These are phyloP conservation scores for Shiraia bambusicola DNA, from an alignment of 2,329 filamentous ascomycete species.

Conservation along the genomic window DNA sequence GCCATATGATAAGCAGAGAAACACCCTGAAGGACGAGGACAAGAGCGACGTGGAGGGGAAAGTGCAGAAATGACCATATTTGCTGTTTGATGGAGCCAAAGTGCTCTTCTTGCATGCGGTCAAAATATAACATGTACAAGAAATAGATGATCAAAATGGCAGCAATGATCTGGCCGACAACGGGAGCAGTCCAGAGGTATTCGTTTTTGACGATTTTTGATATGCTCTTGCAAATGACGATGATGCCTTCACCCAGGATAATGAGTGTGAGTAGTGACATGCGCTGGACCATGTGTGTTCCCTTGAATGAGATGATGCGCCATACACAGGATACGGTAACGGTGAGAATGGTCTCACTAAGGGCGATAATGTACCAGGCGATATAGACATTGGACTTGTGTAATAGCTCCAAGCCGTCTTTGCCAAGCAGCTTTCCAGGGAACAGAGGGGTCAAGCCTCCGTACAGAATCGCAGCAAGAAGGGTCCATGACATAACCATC, in stretches of 20 bases:
- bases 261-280: slow-evolving; percentile 45
- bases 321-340: slow-evolving; percentile 35
- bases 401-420: not conserved
- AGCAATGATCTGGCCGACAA: slow-evolving; percentile 38
- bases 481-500: slow-evolving; percentile 36
- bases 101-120: slow-evolving; percentile 32
- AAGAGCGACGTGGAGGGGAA: slow-evolving; percentile 33
- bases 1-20: slow-evolving; percentile 38
- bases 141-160: slow-evolving; percentile 39
- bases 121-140: slow-evolving; percentile 41
- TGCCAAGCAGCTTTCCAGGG: slow-evolving; percentile 12
- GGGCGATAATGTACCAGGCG: slow-evolving; percentile 55
- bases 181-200: slow-evolving; percentile 24
- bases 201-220: slow-evolving; percentile 40
- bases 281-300: slow-evolving; percentile 42
- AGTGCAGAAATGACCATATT: slow-evolving; percentile 35
- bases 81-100: slow-evolving; percentile 40
- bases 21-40: slow-evolving; percentile 36
- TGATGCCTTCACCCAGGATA: slow-evolving; percentile 44
- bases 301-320: slow-evolving; percentile 42
- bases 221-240: slow-evolving; percentile 39
- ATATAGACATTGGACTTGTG: slow-evolving; percentile 44
- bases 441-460: slow-evolving; percentile 36
- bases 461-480: slow-evolving; percentile 39
- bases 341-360: slow-evolving; percentile 33